A percentile compares a stretch with the other conserved stretches of the same genome.
These are phyloP conservation scores for Trypanosoma platydactyli DNA, from an alignment of 208 protist genomes.

Conservation along the genomic window DNA sequence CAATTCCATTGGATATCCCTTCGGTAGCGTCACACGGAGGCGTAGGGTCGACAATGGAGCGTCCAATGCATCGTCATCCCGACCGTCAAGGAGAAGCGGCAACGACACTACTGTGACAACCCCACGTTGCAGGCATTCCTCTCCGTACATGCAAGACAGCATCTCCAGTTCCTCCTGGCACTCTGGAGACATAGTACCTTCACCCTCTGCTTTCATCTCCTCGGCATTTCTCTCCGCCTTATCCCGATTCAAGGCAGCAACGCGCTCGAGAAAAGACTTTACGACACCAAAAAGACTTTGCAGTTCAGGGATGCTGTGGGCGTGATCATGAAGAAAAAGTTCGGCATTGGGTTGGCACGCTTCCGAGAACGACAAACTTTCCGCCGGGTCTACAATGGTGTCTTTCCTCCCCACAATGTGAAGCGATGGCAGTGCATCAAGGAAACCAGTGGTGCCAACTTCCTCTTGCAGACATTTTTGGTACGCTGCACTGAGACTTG, in stretches of 20 bases:
- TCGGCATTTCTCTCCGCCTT: slow-evolving; percentile 2
- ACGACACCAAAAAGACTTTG: slow-evolving; percentile 42
- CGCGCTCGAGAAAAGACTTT: slow-evolving; percentile 36
- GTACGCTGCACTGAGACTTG: slow-evolving; percentile 18
- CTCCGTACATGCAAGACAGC: slow-evolving; percentile 73
- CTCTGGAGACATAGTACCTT: slow-evolving; percentile 30
- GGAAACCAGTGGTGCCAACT: slow-evolving; percentile 29
- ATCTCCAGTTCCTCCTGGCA: slow-evolving; percentile 73
- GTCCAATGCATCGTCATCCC: slow-evolving; percentile 19
- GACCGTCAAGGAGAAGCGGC: slow-evolving; percentile 40
- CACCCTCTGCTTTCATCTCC: slow-evolving; percentile 22
- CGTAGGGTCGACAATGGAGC: slow-evolving; percentile 36
- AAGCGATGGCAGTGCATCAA: slow-evolving; percentile 49
- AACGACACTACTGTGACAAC: slow-evolving; percentile 38
- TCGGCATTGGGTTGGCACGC: slow-evolving; percentile 51
- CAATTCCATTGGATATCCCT: slow-evolving; percentile 50
- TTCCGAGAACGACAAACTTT: slow-evolving; percentile 58
- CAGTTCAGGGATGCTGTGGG: slow-evolving; percentile 75
- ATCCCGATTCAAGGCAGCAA: slow-evolving; percentile 5
- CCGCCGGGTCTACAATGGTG: slow-evolving; percentile 55
- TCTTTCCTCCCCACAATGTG: slow-evolving; percentile 83
- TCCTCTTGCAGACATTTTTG: background rate
- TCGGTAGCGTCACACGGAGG: slow-evolving; percentile 47
- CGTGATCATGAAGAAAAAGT: slow-evolving; percentile 75
- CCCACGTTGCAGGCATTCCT: slow-evolving; percentile 33